phyloP scores from a whole-genome alignment of 73 alveolate species.

The Tetrahymena malaccensis region DNA sequence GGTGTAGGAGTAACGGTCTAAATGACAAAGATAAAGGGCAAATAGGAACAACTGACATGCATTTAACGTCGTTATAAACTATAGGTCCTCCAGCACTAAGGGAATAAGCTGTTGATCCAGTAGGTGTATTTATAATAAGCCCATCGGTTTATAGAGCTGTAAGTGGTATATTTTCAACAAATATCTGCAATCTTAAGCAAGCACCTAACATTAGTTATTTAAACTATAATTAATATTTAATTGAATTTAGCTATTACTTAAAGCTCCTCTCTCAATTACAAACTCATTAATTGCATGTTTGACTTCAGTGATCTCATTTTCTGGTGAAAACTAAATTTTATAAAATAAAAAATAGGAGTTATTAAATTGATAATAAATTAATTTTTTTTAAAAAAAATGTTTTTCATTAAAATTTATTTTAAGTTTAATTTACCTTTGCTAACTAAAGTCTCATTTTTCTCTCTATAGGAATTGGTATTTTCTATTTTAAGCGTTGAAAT shows the following conservation, averaged over 20 bases:
- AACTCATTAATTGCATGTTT: conserved; percentile 29
- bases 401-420: too few relatives aligned
- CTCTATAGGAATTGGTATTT: conserved; percentile 14
- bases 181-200: conserved; percentile 16
- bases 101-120: conserved; percentile 99
- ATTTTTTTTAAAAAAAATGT: too few relatives aligned
- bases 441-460: conserved; percentile 28
- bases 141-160: conserved; percentile 54
- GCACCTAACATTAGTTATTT: not conserved
- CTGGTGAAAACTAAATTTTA: not conserved
- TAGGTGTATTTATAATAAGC: conserved; percentile 90
- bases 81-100: conserved; percentile 99
- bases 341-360: not conserved
- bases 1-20: conserved; percentile 96
- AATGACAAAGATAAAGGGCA: conserved; percentile 97
- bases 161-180: conserved; percentile 8
- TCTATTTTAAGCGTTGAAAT: not conserved
- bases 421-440: not conserved
- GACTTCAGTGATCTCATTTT: not conserved
- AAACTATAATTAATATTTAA: too few relatives aligned
- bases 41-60: conserved; percentile 81
- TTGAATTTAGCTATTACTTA: not conserved
- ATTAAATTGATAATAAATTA: not conserved
- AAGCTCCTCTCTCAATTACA: conserved; percentile 44
- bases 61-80: conserved; percentile 64